phyloP scores from a whole-genome alignment of 1,284 basidiomycete species.

The Apiotrichum porosum region DNA sequence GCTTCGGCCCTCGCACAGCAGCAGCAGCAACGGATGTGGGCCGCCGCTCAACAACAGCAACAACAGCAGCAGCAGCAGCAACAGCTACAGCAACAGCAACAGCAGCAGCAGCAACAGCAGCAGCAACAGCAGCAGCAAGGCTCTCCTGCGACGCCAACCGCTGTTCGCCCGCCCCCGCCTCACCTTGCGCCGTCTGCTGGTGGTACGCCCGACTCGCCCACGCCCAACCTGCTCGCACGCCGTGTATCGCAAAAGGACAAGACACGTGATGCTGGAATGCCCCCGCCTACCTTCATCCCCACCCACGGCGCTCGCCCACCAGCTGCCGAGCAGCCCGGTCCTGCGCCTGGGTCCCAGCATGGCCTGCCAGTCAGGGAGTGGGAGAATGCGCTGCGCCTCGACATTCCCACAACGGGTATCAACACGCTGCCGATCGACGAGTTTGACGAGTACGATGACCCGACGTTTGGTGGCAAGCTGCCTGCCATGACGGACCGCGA shows the following conservation, averaged over 20 bases:
- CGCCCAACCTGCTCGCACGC: conserved; percentile 6
- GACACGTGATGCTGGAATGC: conserved; percentile 23
- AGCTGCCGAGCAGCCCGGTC: conserved; percentile 33
- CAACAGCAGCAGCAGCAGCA: too few relatives aligned
- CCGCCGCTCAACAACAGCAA: too few relatives aligned
- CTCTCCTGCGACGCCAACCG: conserved; percentile 11
- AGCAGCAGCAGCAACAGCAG: too few relatives aligned
- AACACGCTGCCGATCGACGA: conserved; percentile 59
- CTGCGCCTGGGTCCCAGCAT: conserved; percentile 29
- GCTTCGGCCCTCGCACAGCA: too few relatives aligned
- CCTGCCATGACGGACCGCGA: conserved; percentile 56
- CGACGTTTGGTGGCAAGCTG: conserved; percentile 53
- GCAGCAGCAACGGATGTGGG: conserved; percentile 18
- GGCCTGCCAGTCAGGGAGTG: conserved; percentile 44
- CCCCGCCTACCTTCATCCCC: conserved; percentile 40
- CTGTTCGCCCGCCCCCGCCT: conserved; percentile 26
- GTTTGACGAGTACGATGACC: conserved; percentile 48
- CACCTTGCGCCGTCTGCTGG: conserved; percentile 15
- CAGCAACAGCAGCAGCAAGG: conserved; percentile 5
- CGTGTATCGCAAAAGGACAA: conserved; percentile 9
- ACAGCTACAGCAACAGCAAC: too few relatives aligned
- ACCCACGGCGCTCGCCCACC: conserved; percentile 17
- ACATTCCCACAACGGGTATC: conserved; percentile 61
- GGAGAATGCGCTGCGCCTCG: conserved; percentile 52
- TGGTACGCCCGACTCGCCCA: conserved; percentile 12